Percentiles rank a stretch among this genome's conserved stretches.
Conservation (phyloP, 371 early-diverging fungal species). For the Syncephalastrum monosporum region DNA sequence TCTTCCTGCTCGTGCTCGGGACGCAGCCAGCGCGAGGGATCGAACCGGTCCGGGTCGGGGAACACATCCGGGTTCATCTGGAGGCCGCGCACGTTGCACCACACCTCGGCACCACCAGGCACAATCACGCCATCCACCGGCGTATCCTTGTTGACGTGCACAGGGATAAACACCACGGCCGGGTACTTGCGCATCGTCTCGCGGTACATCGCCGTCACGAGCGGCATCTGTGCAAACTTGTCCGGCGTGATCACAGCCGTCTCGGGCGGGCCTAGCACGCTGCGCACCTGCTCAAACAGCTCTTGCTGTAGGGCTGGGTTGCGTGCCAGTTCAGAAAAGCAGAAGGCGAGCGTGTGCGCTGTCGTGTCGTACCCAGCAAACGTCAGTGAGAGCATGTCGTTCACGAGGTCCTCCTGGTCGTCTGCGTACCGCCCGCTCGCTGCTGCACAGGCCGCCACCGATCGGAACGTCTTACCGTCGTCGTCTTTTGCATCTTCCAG, state of each 20-base stretch:
- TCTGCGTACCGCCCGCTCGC: conserved; percentile 34
- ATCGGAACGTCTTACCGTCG: conserved; percentile 15
- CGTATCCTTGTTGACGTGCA: conserved; percentile 43
- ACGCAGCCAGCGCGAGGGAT: conserved; percentile 36
- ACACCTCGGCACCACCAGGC: conserved; percentile 42
- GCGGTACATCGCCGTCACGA: conserved; percentile 45
- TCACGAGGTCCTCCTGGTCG: conserved; percentile 30
- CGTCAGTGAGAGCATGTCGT: conserved; percentile 39
- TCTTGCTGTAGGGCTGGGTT: conserved; percentile 36
- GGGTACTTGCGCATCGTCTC: conserved; percentile 52
- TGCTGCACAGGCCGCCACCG: conserved; percentile 39
- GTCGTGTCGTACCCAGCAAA: conserved; percentile 54
- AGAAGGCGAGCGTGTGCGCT: conserved; percentile 46
- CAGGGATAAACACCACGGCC: conserved; percentile 48
- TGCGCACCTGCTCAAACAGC: conserved; percentile 34
- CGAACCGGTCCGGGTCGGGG: conserved; percentile 40
- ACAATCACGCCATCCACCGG: conserved; percentile 38
- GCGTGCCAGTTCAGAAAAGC: conserved; percentile 45
- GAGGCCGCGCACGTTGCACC: conserved; percentile 50
- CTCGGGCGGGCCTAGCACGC: conserved; percentile 39
- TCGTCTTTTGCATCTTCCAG: conserved; percentile 12
- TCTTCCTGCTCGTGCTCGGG: conserved; percentile 11
- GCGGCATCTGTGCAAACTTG: conserved; percentile 37
- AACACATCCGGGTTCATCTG: conserved; percentile 47
- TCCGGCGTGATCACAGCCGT: conserved; percentile 36